Conservation (phyloP, 768 basidiomycete species). For the Termitomyces eurrhizus region DNA sequence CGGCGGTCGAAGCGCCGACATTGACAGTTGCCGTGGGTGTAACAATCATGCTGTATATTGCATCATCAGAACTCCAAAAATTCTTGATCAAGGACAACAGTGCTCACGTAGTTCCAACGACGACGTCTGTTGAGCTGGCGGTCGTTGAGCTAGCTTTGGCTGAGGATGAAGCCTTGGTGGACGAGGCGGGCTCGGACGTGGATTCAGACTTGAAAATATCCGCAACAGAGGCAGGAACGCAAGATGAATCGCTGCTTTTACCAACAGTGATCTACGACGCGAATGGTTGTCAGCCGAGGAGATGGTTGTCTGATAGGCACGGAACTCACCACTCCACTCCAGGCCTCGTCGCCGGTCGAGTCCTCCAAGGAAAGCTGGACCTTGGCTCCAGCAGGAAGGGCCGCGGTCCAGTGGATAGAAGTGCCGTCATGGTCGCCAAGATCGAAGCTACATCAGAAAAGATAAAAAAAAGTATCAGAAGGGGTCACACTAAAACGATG, state of each 20-base stretch:
- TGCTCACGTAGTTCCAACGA: constrained; percentile 18
- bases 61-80: not conserved
- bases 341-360: constrained; percentile 52
- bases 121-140: constrained; percentile 7
- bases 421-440: constrained; percentile 51
- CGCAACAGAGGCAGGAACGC: constrained; percentile 22
- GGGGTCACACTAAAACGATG: not conserved
- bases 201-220: constrained; percentile 10
- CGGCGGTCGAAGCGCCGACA: constrained; percentile 7
- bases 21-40: constrained; percentile 17
- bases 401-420: constrained; percentile 39
- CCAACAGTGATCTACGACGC: constrained; percentile 34
- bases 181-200: constrained; percentile 15
- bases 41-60: constrained; percentile 19
- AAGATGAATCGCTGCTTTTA: constrained; percentile 34
- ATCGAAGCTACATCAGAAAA: constrained; percentile 41
- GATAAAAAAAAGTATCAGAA: not conserved
- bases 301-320: constrained; percentile 9
- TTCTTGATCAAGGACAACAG: not conserved
- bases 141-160: not conserved
- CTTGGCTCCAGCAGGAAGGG: constrained; percentile 43
- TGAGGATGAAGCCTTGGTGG: constrained; percentile 15
- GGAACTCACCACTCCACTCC: constrained; percentile 55
- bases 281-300: not conserved
- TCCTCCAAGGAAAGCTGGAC: constrained; percentile 56